Base-by-base conservation (phyloP, 331 rosid genomes). In the Erythrophleum ivorense region DNA sequence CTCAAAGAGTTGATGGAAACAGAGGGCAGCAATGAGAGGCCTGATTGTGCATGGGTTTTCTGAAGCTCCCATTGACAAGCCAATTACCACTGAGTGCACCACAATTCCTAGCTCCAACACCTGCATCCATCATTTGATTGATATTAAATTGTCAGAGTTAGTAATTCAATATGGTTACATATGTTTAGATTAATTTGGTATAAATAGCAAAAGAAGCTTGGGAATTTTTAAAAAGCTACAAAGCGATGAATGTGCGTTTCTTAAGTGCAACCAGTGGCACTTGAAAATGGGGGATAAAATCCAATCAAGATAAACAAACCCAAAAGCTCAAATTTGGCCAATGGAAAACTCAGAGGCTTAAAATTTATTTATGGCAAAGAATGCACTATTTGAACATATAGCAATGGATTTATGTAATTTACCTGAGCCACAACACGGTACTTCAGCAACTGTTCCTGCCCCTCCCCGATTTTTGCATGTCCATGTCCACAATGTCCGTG, bases 1-100 rank as follows among this genome's bases (percentile, higher is more conserved):
- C 76, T 92, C 97, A 76, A 94, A 92, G 50, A 94, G 80, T 78
- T 94, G 98, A 84, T 94, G 97, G 81, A 94, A 94, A 80, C 96
- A 94, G 0, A 92, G 82, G 7, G 98, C 97, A 49, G 91, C 89
- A 73, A 92, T 84, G 16, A 94, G 92, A 65, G 98, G 95, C 72
- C 72, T 80, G 10, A 94, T 89, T 4, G 92, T 92, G 84, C 98
- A 89, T 2, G 92, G 91, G 58, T 89, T 94, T 7, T 86, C 83
- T 1, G 98, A 94, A 34, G 97, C 91, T 63, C 93, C 97, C 92
- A 91, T 43, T 21, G 94, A 89, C 73, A 92, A 81, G 11, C 98
- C 98, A 58, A 94, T 94, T 31, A 92, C 97, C 34, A 94, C 96
- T 0, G 97, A 88, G 79, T 94, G 98, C 82, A 92, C 97, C 52